These are phyloP conservation scores for Malbranchea zuffiana DNA, from an alignment of 2,329 filamentous ascomycete genomes.

Conservation along the genomic window DNA sequence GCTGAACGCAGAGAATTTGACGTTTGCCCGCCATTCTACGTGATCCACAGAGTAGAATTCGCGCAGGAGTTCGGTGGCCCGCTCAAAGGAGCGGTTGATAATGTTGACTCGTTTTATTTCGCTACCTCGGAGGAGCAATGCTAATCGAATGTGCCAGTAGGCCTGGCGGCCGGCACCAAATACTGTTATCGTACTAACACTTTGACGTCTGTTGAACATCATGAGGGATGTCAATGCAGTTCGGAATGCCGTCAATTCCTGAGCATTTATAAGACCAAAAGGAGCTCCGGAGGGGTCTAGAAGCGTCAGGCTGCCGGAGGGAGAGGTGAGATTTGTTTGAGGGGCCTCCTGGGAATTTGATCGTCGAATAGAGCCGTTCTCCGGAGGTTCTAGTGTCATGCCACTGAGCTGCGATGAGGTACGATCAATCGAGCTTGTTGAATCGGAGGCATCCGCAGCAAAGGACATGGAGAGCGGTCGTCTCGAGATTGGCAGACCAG, in stretches of 20 bases:
- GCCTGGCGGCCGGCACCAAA: conserved; percentile 86
- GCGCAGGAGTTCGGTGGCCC: conserved; percentile 38
- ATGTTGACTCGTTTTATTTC: conserved; percentile 73
- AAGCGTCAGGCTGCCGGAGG: conserved; percentile 48
- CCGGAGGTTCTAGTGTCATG: not conserved
- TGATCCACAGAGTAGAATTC: conserved; percentile 44
- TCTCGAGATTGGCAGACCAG: not conserved
- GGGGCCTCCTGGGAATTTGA: conserved; percentile 19
- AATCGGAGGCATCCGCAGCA: not conserved
- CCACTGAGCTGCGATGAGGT: not conserved
- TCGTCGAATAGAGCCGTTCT: not conserved
- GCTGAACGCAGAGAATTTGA: conserved; percentile 60
- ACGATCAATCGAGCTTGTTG: not conserved
- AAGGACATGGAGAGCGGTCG: not conserved
- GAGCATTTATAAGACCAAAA: conserved; percentile 54
- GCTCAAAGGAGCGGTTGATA: conserved; percentile 55
- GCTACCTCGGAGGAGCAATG: conserved; percentile 53
- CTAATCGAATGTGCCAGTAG: conserved; percentile 85
- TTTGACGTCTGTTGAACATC: conserved; percentile 53
- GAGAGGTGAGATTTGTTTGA: conserved; percentile 33
- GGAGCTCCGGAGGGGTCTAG: conserved; percentile 48
- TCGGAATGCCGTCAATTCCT: conserved; percentile 58
- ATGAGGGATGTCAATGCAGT: conserved; percentile 53
- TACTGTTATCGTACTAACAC: conserved; percentile 64
- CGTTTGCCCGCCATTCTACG: conserved; percentile 51